phyloP scores from a whole-genome alignment of 306 rosid genomes.

The Ceratonia siliqua region DNA sequence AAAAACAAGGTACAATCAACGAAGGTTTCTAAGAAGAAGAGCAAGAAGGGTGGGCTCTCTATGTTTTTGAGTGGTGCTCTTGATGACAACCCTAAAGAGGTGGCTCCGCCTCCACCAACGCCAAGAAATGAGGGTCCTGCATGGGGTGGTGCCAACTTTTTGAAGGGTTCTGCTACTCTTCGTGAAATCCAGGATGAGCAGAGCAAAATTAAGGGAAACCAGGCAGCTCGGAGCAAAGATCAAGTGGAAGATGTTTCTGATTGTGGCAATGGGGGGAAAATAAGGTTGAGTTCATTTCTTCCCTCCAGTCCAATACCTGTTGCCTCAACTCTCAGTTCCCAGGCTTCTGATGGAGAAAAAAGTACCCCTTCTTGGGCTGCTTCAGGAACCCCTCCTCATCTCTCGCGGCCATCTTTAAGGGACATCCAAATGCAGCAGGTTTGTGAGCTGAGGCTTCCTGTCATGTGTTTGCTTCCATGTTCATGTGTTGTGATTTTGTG shows the following conservation, averaged over 20 bases:
- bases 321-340: constrained; percentile 41
- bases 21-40: constrained; percentile 70
- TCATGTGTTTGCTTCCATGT: neutral
- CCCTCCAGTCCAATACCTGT: constrained; percentile 87
- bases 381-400: constrained; percentile 84
- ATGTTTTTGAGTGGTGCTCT: constrained; percentile 97
- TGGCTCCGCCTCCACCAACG: constrained; percentile 54
- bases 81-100: constrained; percentile 60
- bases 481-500: neutral
- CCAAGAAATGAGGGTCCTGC: constrained; percentile 82
- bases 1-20: constrained; percentile 43
- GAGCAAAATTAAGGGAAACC: constrained; percentile 49
- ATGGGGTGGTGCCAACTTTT: constrained; percentile 84
- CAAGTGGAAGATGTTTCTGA: constrained; percentile 60
- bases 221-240: constrained; percentile 35
- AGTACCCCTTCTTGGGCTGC: constrained; percentile 85
- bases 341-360: constrained; percentile 66
- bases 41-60: constrained; percentile 89
- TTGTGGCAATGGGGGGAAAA: constrained; percentile 50
- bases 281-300: constrained; percentile 65
- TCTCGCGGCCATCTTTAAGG: constrained; percentile 74
- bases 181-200: constrained; percentile 90
- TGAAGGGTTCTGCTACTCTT: constrained; percentile 67
- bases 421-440: constrained; percentile 97
- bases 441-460: constrained; percentile 26